phyloP scores from a whole-genome alignment of 2,329 filamentous ascomycete genomes.

The Clarireedia homoeocarpa region DNA sequence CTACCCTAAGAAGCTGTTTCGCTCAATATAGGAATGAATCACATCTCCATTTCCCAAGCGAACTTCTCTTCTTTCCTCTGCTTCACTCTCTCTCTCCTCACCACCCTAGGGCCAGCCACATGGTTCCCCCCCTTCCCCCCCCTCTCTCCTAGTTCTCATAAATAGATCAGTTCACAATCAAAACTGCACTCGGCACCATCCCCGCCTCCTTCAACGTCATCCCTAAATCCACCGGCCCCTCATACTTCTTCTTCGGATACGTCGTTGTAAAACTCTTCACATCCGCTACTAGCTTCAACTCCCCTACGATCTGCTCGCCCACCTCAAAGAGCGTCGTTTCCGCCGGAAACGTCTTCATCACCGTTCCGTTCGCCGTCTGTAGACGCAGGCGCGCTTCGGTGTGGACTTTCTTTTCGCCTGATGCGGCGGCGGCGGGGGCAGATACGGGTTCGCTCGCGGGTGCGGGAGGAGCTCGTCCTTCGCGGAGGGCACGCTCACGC shows the following conservation, averaged over 20 bases:
- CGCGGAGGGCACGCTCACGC: conserved; percentile 75
- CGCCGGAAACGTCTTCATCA: conserved; percentile 81
- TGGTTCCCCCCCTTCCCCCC: background rate
- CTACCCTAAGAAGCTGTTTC: too few relatives aligned
- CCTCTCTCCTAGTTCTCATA: too few relatives aligned
- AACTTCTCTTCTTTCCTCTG: too few relatives aligned
- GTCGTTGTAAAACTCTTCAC: conserved; percentile 76
- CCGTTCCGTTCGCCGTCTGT: conserved; percentile 66
- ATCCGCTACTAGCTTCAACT: conserved; percentile 54
- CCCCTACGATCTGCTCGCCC: conserved; percentile 63
- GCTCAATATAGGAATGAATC: too few relatives aligned
- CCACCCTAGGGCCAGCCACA: background rate
- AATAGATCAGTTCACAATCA: conserved; percentile 56
- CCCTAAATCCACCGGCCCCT: conserved; percentile 64
- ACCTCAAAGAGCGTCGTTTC: conserved; percentile 93
- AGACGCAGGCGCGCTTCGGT: conserved; percentile 75
- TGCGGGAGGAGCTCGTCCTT: conserved; percentile 53
- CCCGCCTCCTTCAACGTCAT: conserved; percentile 91
- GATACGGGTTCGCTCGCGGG: conserved; percentile 19
- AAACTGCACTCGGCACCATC: conserved; percentile 79
- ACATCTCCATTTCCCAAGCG: too few relatives aligned
- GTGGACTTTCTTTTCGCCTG: conserved; percentile 43
- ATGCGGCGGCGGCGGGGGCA: conserved; percentile 32
- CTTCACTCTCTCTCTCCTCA: background rate
- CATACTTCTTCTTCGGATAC: conserved; percentile 78